A percentile compares a stretch with the other conserved stretches of the same genome.
phyloP scores from a whole-genome alignment of 2,329 filamentous ascomycete species.

The Coniochaeta sp. region DNA sequence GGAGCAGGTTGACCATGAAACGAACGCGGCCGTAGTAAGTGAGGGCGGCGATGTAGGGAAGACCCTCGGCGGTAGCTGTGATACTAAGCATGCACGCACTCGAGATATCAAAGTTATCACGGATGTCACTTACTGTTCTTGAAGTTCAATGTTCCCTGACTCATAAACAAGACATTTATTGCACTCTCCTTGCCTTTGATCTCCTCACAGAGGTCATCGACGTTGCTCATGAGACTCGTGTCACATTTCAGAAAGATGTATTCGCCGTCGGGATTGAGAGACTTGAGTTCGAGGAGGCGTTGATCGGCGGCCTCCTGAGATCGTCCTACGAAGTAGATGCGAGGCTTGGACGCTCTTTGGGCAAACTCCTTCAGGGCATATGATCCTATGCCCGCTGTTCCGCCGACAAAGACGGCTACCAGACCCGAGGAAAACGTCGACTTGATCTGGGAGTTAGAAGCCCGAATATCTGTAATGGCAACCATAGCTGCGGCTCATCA shows the following conservation, averaged over 20 bases:
- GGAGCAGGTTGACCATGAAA: conserved; percentile 49
- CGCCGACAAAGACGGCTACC: conserved; percentile 42
- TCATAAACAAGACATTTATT: conserved; percentile 38
- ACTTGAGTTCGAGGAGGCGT: conserved; percentile 32
- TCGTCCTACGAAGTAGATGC: conserved; percentile 40
- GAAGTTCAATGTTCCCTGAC: conserved; percentile 25
- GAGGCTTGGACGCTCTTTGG: conserved; percentile 27
- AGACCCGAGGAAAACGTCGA: conserved; percentile 26
- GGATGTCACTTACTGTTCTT: conserved; percentile 13
- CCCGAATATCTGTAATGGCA: conserved; percentile 16
- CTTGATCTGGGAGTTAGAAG: conserved; percentile 25
- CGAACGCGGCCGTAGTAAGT: conserved; percentile 51
- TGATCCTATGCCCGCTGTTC: conserved; percentile 42
- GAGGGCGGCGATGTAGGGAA: conserved; percentile 43
- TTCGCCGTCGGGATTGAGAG: conserved; percentile 33
- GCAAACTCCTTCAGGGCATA: conserved; percentile 36
- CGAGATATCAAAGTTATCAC: too few species aligned
- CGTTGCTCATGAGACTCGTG: conserved; percentile 34
- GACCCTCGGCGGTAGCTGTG: conserved; percentile 48
- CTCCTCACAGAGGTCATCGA: conserved; percentile 40
- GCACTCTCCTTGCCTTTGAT: conserved; percentile 40
- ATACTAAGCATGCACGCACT: not conserved
- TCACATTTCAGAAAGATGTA: conserved; percentile 39
- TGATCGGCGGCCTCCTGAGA: conserved; percentile 29
- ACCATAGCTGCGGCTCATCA: conserved; percentile 21